A percentile compares a stretch with the other conserved stretches of the same genome.
phyloP scores from a whole-genome alignment of 257 asterid genomes.

The Agastache rugosa region DNA sequence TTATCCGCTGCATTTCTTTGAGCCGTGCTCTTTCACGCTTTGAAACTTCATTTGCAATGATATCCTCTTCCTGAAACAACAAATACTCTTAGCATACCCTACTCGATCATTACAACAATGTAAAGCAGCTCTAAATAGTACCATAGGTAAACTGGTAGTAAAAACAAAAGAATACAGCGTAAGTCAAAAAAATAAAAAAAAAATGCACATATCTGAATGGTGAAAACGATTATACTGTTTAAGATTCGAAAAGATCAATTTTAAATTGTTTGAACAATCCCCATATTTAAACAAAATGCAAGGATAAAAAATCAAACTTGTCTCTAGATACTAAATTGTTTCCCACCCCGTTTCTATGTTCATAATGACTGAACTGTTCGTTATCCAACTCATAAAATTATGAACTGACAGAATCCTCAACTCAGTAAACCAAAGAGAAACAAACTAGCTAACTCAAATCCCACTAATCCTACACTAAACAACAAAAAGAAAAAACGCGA shows the following conservation, averaged over 20 bases:
- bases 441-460: neutral
- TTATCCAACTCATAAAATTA: neutral
- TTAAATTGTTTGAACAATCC: neutral
- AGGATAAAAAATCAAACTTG: neutral
- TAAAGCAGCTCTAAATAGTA: neutral
- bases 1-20: conserved; percentile 78
- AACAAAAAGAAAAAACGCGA: neutral
- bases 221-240: neutral
- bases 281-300: neutral
- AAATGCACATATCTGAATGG: neutral
- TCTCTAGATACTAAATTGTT: neutral
- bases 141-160: neutral
- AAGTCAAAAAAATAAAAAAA: neutral
- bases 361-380: neutral
- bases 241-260: neutral
- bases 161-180: neutral
- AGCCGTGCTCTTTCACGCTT: conserved; percentile 82
- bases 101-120: neutral
- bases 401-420: neutral
- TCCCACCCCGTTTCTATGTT: neutral
- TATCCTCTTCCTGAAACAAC: conserved; percentile 61
- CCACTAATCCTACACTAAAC: conserved; percentile 12
- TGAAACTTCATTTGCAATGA: conserved; percentile 52
- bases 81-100: conserved; percentile 12
- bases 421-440: neutral